These are phyloP conservation scores for Paraglomus occultum DNA, from an alignment of 192 early-diverging fungal genomes.

Conservation along the genomic window DNA sequence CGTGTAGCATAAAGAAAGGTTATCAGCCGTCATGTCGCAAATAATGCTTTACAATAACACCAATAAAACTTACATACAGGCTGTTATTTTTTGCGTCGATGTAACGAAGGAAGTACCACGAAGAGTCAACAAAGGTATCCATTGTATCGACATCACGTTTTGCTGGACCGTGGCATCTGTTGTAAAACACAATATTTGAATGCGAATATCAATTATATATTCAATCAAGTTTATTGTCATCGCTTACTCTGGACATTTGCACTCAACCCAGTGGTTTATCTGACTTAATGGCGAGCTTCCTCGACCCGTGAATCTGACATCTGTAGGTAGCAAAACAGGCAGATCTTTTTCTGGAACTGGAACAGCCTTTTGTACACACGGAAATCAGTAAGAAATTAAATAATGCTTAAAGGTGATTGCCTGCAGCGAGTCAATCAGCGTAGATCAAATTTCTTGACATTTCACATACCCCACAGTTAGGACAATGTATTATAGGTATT, in stretches of 20 bases:
- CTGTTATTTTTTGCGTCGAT: slow-evolving; percentile 70
- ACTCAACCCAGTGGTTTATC: slow-evolving; percentile 66
- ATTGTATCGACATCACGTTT: slow-evolving; percentile 89
- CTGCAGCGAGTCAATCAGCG: too few species aligned
- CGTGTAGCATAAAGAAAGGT: background rate
- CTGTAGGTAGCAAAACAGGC: slow-evolving; percentile 69
- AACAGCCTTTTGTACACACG: slow-evolving; percentile 47
- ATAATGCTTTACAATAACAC: background rate
- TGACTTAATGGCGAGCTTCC: slow-evolving; percentile 69
- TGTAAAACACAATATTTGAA: slow-evolving; percentile 11
- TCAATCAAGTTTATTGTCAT: background rate
- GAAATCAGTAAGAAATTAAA: too few species aligned
- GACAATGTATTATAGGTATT: slow-evolving; percentile 91
- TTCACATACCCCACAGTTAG: slow-evolving; percentile 63
- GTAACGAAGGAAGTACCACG: slow-evolving; percentile 94
- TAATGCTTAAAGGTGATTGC: too few species aligned
- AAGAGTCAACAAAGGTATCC: slow-evolving; percentile 98
- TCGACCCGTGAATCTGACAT: slow-evolving; percentile 57
- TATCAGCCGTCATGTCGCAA: background rate
- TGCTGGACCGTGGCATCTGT: slow-evolving; percentile 69
- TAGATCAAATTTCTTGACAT: too few species aligned
- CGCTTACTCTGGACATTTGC: slow-evolving; percentile 71
- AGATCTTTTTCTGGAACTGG: slow-evolving; percentile 81
- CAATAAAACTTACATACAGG: slow-evolving; percentile 33
- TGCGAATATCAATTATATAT: background rate